Evolutionary conservation across 495 filamentous ascomycete species (phyloP).

Genomic region (Acidiella bohemica): DNA sequence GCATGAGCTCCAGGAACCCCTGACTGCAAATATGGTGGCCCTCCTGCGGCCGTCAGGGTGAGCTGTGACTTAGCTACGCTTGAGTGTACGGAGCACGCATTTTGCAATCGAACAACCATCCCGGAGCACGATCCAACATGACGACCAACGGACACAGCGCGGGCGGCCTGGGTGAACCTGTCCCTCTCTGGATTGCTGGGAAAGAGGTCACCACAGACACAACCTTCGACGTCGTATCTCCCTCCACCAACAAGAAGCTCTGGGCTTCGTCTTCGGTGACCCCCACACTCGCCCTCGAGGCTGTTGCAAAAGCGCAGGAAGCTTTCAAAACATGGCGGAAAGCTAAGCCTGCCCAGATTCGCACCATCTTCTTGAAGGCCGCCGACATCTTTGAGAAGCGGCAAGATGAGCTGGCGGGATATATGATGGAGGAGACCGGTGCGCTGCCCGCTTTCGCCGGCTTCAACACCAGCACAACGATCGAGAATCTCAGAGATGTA

Average conservation of each 20-base stretch:
- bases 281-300: constrained; percentile 45
- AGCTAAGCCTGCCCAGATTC: constrained; percentile 45
- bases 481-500: constrained; percentile 53
- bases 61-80: too few species aligned
- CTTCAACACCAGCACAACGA: constrained; percentile 49
- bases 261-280: constrained; percentile 50
- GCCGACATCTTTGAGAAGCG: constrained; percentile 52
- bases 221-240: constrained; percentile 55
- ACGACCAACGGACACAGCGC: constrained; percentile 11
- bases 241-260: constrained; percentile 46
- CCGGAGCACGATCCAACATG: too few species aligned
- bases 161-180: constrained; percentile 11
- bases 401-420: constrained; percentile 47
- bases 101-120: too few species aligned
- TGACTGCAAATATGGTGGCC: too few species aligned
- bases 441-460: constrained; percentile 28
- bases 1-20: too few species aligned
- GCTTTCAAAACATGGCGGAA: constrained; percentile 63
- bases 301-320: constrained; percentile 49
- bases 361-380: constrained; percentile 58
- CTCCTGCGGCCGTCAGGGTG: too few species aligned
- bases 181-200: constrained; percentile 65
- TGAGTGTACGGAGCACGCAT: too few species aligned
- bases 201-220: constrained; percentile 45
- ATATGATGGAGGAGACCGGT: constrained; percentile 59